Evolutionary conservation across 441 rosid species (phyloP), one percentile per base, ranked within the genome.

Genomic region (Populus hybrid): DNA sequence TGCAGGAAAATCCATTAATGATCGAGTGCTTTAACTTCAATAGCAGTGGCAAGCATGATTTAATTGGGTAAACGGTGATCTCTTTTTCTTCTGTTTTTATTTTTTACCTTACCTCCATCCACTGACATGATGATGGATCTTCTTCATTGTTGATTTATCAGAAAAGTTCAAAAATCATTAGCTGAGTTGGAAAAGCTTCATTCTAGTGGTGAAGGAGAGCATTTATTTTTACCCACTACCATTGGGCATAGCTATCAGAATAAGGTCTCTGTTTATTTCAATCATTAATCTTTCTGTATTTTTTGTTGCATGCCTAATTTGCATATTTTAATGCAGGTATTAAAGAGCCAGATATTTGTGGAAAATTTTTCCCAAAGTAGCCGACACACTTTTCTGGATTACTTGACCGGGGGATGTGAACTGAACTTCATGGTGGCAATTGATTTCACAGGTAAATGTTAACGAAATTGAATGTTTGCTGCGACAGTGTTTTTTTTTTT

Each of bases 351-450:
- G 86, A 83, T 95, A 77, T 90, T 76, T 70, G 92, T 95, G 74
- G 94, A 92, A 71, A 88, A 82, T 76, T 92, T 87, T 78, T 85
- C 90, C 28, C 97, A 93, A 87, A 90, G 88, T 70, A 81, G 82
- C 69, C 91, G 90, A 80, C 83, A 87, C 80, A 90, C 97, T 67
- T 93, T 95, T 84, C 87, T 95, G 75, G 99, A 95, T 77, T 95
- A 93, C 87, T 79, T 93, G 85, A 89, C 88, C 38, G 90, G 82
- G 38, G 99, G 99, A 77, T 95, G 88, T 69, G 97, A 95, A 79
- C 84, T 95, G 79, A 93, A 91, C 87, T 95, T 93, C 90, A 95
- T 95, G 99, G 92, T 91, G 78, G 99, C 99, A 71, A 81, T 95
- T 78, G 99, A 95, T 89, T 95, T 92, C 86, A 95, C 99, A 3